Percentiles rank a stretch among this genome's conserved stretches.
phyloP scores from a whole-genome alignment of 78 protist species.

The Corallochytrium limacisporum region DNA sequence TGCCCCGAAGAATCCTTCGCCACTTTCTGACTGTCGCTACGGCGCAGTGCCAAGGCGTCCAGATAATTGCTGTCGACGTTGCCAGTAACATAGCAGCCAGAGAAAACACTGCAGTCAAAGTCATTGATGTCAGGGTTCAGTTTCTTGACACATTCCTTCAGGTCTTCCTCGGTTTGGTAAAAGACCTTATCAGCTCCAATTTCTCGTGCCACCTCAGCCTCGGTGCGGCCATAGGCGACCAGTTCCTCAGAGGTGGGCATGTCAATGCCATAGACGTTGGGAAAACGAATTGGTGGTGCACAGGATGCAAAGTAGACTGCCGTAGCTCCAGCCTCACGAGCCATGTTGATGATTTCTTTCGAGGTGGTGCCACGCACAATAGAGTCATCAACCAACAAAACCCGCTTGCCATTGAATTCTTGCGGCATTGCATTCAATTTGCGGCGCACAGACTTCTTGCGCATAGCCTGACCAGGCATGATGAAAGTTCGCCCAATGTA shows the following conservation, averaged over 20 bases:
- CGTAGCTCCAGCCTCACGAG: constrained; percentile 38
- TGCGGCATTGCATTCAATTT: constrained; percentile 13
- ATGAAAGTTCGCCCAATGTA: constrained; percentile 36
- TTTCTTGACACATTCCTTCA: neutral
- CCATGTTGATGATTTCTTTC: constrained; percentile 27
- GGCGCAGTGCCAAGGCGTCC: neutral
- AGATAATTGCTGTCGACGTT: constrained; percentile 2
- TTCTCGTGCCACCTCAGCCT: neutral
- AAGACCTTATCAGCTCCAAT: constrained; percentile 22
- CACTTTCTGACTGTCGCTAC: neutral
- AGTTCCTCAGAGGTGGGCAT: constrained; percentile 31
- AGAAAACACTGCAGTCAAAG: constrained; percentile 13
- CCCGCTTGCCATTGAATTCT: constrained; percentile 21
- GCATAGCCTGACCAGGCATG: constrained; percentile 28
- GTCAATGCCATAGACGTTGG: constrained; percentile 39
- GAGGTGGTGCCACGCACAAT: constrained; percentile 45
- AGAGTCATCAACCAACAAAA: constrained; percentile 20
- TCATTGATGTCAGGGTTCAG: neutral
- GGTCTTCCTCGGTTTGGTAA: neutral
- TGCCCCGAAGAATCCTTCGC: too few relatives aligned
- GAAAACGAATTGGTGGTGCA: constrained; percentile 16
- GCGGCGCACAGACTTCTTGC: constrained; percentile 19
- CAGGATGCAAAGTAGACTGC: constrained; percentile 37
- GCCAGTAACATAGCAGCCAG: constrained; percentile 18
- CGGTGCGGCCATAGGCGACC: constrained; percentile 6